Percentiles rank a stretch among this genome's conserved stretches.
Evolutionary conservation across 441 rosid species (phyloP).

Genomic region (Adansonia rubrostipa): DNA sequence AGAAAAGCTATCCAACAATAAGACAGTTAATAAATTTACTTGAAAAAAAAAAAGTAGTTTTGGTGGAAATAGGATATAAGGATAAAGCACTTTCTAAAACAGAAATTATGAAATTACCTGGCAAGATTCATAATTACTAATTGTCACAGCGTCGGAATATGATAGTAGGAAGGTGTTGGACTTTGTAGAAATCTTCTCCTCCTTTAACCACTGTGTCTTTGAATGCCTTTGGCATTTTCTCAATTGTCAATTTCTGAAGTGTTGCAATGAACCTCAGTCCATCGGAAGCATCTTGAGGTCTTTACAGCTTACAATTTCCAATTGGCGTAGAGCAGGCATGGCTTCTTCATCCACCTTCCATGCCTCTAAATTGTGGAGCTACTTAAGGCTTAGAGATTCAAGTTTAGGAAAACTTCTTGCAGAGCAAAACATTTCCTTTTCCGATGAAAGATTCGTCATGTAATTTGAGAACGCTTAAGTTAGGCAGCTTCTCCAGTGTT

Average conservation of each 20-base stretch:
- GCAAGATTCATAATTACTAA: neutral
- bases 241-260: neutral
- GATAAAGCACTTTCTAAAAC: too few relatives aligned
- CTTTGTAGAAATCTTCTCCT: slow-evolving; percentile 9
- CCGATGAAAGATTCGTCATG: neutral
- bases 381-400: neutral
- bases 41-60: too few relatives aligned
- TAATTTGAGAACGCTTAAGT: neutral
- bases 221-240: neutral
- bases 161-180: neutral
- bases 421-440: slow-evolving; percentile 7
- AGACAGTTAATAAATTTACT: too few relatives aligned
- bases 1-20: too few relatives aligned
- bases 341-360: slow-evolving; percentile 21
- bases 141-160: neutral
- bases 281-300: neutral
- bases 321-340: neutral
- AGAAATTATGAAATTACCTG: neutral
- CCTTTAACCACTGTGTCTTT: neutral
- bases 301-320: neutral
- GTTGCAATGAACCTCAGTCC: slow-evolving; percentile 9
- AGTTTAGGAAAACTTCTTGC: slow-evolving; percentile 4
- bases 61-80: too few relatives aligned
- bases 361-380: neutral
- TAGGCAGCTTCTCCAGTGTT: slow-evolving; percentile 1